Conservation (phyloP, 306 rosid species). For the Sechiopsis laciniata region DNA sequence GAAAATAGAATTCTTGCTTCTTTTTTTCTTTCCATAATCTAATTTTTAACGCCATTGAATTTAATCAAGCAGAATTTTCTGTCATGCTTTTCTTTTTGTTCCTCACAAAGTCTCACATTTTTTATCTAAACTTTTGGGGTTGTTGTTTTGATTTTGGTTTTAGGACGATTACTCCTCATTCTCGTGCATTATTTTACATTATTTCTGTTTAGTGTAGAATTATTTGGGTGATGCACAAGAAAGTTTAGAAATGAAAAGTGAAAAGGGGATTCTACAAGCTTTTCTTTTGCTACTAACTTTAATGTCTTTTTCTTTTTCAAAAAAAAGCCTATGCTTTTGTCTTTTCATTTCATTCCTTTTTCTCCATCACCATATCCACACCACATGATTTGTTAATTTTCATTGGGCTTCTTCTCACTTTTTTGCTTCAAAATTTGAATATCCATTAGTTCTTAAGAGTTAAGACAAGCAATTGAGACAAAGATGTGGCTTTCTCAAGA, state of each 20-base stretch:
- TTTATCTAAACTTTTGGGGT: neutral
- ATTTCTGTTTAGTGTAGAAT: slow-evolving; percentile 2
- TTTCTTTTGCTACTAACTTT: slow-evolving; percentile 27
- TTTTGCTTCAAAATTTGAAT: neutral
- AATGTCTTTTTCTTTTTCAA: slow-evolving; percentile 30
- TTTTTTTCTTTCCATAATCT: neutral
- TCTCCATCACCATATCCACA: slow-evolving; percentile 11
- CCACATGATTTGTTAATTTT: slow-evolving; percentile 14
- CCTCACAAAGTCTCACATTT: slow-evolving; percentile 1
- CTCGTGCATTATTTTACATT: slow-evolving; percentile 10
- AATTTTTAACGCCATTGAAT: neutral
- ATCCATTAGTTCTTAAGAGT: neutral
- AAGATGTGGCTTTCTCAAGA: slow-evolving; percentile 10
- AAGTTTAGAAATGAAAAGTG: slow-evolving; percentile 18
- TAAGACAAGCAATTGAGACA: slow-evolving; percentile 20
- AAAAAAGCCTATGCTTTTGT: slow-evolving; percentile 32
- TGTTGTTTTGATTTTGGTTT: slow-evolving; percentile 3
- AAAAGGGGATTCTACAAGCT: slow-evolving; percentile 29
- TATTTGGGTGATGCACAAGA: slow-evolving; percentile 6
- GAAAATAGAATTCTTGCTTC: slow-evolving; percentile 7
- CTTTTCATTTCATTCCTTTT: slow-evolving; percentile 22
- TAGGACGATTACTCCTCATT: neutral
- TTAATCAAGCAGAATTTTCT: neutral
- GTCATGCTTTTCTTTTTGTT: neutral
- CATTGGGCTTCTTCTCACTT: neutral